A percentile compares a stretch with the other conserved stretches of the same genome.
phyloP scores from a whole-genome alignment of 2,329 filamentous ascomycete genomes.

The Venturia effusa region DNA sequence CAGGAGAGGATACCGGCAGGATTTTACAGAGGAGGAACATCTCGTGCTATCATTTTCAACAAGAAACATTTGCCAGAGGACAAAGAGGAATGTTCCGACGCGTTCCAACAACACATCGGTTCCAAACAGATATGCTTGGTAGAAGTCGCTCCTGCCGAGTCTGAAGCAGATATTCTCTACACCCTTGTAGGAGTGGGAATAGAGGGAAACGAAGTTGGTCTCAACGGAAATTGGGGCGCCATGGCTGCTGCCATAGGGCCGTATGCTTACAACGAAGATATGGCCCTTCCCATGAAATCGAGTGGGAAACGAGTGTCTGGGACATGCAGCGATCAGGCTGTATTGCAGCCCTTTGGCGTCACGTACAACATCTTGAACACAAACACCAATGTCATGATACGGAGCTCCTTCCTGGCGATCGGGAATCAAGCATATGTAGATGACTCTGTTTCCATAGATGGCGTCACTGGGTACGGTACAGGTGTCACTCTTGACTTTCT shows the following conservation, averaged over 20 bases:
- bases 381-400: slow-evolving; percentile 56
- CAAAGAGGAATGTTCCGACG: slow-evolving; percentile 36
- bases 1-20: slow-evolving; percentile 28
- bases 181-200: slow-evolving; percentile 63
- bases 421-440: slow-evolving; percentile 36
- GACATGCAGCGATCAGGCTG: too few species aligned
- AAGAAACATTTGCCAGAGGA: slow-evolving; percentile 40
- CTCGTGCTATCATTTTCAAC: slow-evolving; percentile 52
- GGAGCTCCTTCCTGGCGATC: slow-evolving; percentile 44
- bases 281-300: slow-evolving; percentile 19
- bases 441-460: slow-evolving; percentile 52
- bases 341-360: slow-evolving; percentile 33
- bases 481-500: slow-evolving; percentile 51
- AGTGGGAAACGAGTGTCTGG: slow-evolving; percentile 17
- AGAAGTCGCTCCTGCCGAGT: slow-evolving; percentile 25
- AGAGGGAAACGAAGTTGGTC: slow-evolving; percentile 48
- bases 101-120: slow-evolving; percentile 51
- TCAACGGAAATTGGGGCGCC: slow-evolving; percentile 65
- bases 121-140: slow-evolving; percentile 63
- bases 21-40: slow-evolving; percentile 61
- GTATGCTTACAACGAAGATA: slow-evolving; percentile 47
- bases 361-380: slow-evolving; percentile 51
- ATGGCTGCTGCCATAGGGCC: slow-evolving; percentile 59
- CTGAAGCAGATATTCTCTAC: slow-evolving; percentile 52
- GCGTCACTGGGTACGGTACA: slow-evolving; percentile 48